Evolutionary conservation across 2,329 filamentous ascomycete species (phyloP).

Genomic region (Aspergillus pseudonomiae): DNA sequence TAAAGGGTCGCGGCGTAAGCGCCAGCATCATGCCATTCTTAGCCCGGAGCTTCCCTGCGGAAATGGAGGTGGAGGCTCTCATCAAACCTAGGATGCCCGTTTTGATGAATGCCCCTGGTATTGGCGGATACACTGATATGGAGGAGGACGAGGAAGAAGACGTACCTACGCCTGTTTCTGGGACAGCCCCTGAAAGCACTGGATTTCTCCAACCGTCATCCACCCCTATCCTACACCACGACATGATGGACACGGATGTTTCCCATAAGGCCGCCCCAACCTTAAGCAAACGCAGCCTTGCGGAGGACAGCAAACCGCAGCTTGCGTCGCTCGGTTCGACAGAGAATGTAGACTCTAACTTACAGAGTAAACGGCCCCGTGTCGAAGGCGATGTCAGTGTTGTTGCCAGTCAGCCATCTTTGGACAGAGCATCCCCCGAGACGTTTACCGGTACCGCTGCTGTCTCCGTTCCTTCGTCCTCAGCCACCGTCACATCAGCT

Average conservation of each 20-base stretch:
- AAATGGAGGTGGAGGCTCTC: constrained; percentile 72
- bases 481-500: constrained; percentile 8
- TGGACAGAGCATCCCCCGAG: constrained; percentile 17
- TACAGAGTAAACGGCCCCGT: constrained; percentile 36
- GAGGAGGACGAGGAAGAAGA: constrained; percentile 37
- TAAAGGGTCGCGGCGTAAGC: constrained; percentile 63
- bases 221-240: constrained; percentile 16
- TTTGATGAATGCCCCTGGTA: constrained; percentile 34
- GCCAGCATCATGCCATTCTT: constrained; percentile 82
- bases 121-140: constrained; percentile 27
- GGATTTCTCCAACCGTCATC: constrained; percentile 30
- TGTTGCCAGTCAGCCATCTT: constrained; percentile 11
- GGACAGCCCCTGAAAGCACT: constrained; percentile 19
- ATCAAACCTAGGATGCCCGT: constrained; percentile 57
- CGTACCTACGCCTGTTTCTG: constrained; percentile 20
- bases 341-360: constrained; percentile 11
- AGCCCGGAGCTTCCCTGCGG: constrained; percentile 64
- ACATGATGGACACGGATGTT: constrained; percentile 18
- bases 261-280: constrained; percentile 14
- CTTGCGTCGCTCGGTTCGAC: background rate
- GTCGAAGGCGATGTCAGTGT: constrained; percentile 26
- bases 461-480: constrained; percentile 15
- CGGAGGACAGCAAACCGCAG: constrained; percentile 26
- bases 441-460: constrained; percentile 22
- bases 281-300: constrained; percentile 33